Evolutionary conservation across 1,284 basidiomycete genomes (phyloP).

Genomic region (Heliocybe sulcata): DNA sequence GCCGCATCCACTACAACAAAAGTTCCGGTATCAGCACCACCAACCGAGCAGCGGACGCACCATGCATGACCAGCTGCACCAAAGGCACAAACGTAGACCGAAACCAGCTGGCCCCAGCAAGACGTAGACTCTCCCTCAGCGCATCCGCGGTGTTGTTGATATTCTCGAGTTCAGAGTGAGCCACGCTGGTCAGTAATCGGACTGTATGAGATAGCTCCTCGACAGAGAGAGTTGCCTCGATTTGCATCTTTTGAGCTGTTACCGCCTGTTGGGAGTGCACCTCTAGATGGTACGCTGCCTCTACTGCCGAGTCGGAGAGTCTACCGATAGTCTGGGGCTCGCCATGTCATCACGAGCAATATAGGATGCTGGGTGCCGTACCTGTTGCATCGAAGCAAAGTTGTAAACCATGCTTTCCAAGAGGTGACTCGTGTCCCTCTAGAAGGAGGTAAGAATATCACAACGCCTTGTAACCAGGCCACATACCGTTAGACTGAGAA

Average conservation of each 20-base stretch:
- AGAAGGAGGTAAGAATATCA: background rate
- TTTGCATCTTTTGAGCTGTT: conserved; percentile 24
- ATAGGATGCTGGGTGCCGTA: conserved; percentile 7
- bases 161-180: conserved; percentile 32
- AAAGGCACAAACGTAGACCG: background rate
- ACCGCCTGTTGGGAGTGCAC: conserved; percentile 18
- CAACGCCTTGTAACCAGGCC: background rate
- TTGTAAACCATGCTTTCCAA: conserved; percentile 18
- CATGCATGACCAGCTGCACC: background rate
- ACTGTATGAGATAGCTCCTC: conserved; percentile 26
- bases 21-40: conserved; percentile 1
- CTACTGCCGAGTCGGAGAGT: conserved; percentile 15
- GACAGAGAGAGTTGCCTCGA: conserved; percentile 27
- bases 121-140: conserved; percentile 19
- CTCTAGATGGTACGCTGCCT: conserved; percentile 19
- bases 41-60: background rate
- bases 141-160: conserved; percentile 37
- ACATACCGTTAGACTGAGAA: background rate
- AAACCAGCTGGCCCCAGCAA: background rate
- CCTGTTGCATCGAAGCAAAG: conserved; percentile 22
- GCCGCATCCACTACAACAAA: conserved; percentile 13
- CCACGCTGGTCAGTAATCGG: conserved; percentile 26
- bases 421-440: conserved; percentile 19
- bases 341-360: background rate
- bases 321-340: conserved; percentile 8